Evolutionary conservation across 2,329 filamentous ascomycete species (phyloP).

Genomic region (Lasiodiplodia citricola): DNA sequence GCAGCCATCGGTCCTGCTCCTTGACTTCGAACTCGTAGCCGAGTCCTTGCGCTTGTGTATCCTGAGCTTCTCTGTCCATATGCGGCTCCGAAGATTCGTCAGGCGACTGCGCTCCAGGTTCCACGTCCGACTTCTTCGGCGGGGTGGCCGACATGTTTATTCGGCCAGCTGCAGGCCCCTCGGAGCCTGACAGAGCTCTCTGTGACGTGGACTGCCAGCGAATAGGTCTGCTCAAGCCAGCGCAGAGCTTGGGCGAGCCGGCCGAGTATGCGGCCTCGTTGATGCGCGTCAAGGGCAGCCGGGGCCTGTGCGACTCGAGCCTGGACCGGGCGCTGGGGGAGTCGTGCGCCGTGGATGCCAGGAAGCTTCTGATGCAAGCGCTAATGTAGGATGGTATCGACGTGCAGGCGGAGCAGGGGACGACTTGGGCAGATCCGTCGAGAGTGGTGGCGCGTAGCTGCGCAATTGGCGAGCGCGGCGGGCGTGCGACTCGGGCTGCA

Average conservation of each 20-base stretch:
- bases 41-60: conserved; percentile 76
- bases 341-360: conserved; percentile 21
- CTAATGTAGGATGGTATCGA: conserved; percentile 26
- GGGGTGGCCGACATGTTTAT: conserved; percentile 94
- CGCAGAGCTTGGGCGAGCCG: conserved; percentile 28
- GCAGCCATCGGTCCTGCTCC: conserved; percentile 99
- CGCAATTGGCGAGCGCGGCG: conserved; percentile 26
- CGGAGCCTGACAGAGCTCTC: conserved; percentile 44
- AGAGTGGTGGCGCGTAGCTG: conserved; percentile 24
- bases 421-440: conserved; percentile 22
- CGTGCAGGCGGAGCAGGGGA: conserved; percentile 24
- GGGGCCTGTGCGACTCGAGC: conserved; percentile 27
- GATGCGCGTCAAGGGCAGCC: conserved; percentile 28
- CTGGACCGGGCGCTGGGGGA: conserved; percentile 21
- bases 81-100: conserved; percentile 81
- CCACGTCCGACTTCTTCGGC: conserved; percentile 85
- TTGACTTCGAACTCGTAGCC: conserved; percentile 97
- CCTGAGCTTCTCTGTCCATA: conserved; percentile 84
- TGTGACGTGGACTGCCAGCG: conserved; percentile 34
- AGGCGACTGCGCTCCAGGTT: conserved; percentile 89
- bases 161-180: conserved; percentile 61
- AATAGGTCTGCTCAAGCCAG: conserved; percentile 28
- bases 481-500: conserved; percentile 27
- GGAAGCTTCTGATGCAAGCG: conserved; percentile 27
- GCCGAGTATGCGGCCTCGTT: conserved; percentile 41